These are phyloP conservation scores for Psilocybe cubensis DNA, from an alignment of 768 basidiomycete genomes.

Conservation along the genomic window DNA sequence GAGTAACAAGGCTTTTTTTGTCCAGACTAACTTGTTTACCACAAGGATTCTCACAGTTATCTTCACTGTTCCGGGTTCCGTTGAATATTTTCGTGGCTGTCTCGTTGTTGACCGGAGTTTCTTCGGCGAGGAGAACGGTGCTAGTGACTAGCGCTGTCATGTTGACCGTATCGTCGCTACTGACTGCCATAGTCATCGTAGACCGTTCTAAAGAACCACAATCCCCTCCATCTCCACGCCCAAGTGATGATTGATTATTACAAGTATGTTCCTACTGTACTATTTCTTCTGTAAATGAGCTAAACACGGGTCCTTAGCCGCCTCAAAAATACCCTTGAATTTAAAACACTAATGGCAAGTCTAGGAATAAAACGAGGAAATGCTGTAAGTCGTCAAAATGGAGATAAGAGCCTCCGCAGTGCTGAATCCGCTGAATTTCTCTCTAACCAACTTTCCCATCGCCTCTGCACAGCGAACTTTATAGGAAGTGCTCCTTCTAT, in stretches of 20 bases:
- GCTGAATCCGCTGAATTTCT: background rate
- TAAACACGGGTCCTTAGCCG: too few relatives aligned
- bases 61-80: slow-evolving; percentile 74
- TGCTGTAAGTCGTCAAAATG: background rate
- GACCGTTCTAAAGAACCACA: slow-evolving; percentile 26
- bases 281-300: too few relatives aligned
- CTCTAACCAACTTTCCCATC: background rate
- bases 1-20: slow-evolving; percentile 22
- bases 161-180: slow-evolving; percentile 60
- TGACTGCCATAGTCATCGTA: slow-evolving; percentile 56
- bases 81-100: slow-evolving; percentile 76
- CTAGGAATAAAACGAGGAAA: background rate
- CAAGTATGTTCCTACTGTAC: too few relatives aligned
- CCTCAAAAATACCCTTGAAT: too few relatives aligned
- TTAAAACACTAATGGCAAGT: too few relatives aligned
- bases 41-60: slow-evolving; percentile 45
- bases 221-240: background rate
- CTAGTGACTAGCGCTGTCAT: slow-evolving; percentile 60
- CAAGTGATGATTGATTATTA: too few relatives aligned
- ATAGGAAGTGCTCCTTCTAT: background rate
- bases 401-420: background rate
- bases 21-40: background rate
- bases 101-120: slow-evolving; percentile 70
- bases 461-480: background rate
- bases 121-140: slow-evolving; percentile 62